Evolutionary conservation across 495 filamentous ascomycete species (phyloP).

Genomic region (Cudoniella acicularis): DNA sequence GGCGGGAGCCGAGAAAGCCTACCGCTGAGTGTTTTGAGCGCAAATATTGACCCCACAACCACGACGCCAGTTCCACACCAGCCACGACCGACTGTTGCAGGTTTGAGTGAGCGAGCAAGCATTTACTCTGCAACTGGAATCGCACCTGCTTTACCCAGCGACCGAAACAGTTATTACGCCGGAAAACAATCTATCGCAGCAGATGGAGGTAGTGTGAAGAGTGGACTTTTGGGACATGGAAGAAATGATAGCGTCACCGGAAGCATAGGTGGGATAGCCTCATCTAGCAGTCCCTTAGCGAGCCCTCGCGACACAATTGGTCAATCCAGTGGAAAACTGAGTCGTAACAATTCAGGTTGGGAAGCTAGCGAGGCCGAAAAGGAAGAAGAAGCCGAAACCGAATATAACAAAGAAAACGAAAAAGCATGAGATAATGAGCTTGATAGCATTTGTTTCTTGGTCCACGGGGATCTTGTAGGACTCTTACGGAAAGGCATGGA

Average conservation of each 20-base stretch:
- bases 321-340: slow-evolving; percentile 23
- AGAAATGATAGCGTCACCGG: slow-evolving; percentile 78
- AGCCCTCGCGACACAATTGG: slow-evolving; percentile 18
- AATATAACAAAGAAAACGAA: not conserved
- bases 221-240: slow-evolving; percentile 70
- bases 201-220: slow-evolving; percentile 78
- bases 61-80: slow-evolving; percentile 41
- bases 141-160: slow-evolving; percentile 58
- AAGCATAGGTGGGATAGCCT: slow-evolving; percentile 58
- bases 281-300: slow-evolving; percentile 55
- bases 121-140: slow-evolving; percentile 81
- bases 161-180: slow-evolving; percentile 78
- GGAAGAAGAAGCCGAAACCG: slow-evolving; percentile 4
- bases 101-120: slow-evolving; percentile 75
- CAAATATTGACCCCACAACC: slow-evolving; percentile 47
- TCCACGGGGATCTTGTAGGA: not conserved
- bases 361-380: slow-evolving; percentile 8
- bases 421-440: not conserved
- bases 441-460: not conserved
- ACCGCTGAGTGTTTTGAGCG: slow-evolving; percentile 82
- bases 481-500: not conserved
- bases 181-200: slow-evolving; percentile 56
- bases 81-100: slow-evolving; percentile 47
- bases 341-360: slow-evolving; percentile 54
- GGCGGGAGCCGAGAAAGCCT: slow-evolving; percentile 85